These are phyloP conservation scores for Scheffersomyces ergatensis DNA, from an alignment of 805 yeast species.

Conservation along the genomic window DNA sequence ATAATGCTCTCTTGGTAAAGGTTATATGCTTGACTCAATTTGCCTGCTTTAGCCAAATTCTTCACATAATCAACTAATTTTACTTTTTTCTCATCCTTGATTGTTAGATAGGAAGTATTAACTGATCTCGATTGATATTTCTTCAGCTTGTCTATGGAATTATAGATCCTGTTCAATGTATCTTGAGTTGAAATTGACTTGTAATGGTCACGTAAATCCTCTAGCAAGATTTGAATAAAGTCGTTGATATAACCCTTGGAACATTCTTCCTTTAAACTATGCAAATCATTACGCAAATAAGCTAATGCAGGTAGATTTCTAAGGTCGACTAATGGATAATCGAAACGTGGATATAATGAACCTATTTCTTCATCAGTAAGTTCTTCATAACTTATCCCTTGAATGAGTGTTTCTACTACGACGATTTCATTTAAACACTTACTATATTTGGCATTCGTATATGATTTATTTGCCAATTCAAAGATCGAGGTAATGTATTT, in stretches of 20 bases:
- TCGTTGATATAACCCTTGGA: slow-evolving; percentile 65
- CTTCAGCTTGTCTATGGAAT: slow-evolving; percentile 22
- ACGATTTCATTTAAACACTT: slow-evolving; percentile 58
- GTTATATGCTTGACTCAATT: slow-evolving; percentile 58
- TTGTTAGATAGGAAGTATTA: slow-evolving; percentile 35
- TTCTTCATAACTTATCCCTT: slow-evolving; percentile 16
- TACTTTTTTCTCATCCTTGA: slow-evolving; percentile 39
- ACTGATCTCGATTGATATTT: slow-evolving; percentile 13
- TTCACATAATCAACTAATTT: slow-evolving; percentile 47
- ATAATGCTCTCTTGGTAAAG: slow-evolving; percentile 67
- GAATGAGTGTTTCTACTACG: slow-evolving; percentile 53
- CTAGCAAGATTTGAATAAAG: slow-evolving; percentile 53
- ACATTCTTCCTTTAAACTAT: slow-evolving; percentile 57
- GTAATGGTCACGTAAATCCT: slow-evolving; percentile 62
- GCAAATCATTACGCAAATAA: slow-evolving; percentile 50
- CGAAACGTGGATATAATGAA: slow-evolving; percentile 16
- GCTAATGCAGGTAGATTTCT: slow-evolving; percentile 49
- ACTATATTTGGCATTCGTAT: slow-evolving; percentile 45
- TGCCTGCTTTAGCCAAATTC: slow-evolving; percentile 62
- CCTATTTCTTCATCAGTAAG: slow-evolving; percentile 12
- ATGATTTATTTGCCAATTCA: slow-evolving; percentile 37
- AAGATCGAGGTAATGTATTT: slow-evolving; percentile 29
- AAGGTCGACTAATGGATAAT: slow-evolving; percentile 39
- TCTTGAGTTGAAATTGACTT: slow-evolving; percentile 45
- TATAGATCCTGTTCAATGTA: slow-evolving; percentile 50